Conservation (phyloP, 2,329 filamentous ascomycete species). For the Verticillium alfalfae region DNA sequence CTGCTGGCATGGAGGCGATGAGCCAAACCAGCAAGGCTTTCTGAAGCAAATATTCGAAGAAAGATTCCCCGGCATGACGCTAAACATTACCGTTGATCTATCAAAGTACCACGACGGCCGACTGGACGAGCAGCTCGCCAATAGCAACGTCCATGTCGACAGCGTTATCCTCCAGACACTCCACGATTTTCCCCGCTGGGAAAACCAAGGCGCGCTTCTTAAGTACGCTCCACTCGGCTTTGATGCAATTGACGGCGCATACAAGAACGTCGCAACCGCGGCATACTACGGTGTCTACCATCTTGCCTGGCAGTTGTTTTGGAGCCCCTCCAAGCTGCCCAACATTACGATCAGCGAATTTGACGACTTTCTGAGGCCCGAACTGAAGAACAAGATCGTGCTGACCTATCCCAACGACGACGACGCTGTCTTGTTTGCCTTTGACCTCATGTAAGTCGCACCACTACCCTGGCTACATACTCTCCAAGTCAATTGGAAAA, state of each 20-base stretch:
- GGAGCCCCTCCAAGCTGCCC: conserved; percentile 26
- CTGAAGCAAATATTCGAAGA: conserved; percentile 37
- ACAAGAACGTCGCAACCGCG: conserved; percentile 34
- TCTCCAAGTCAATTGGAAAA: background rate
- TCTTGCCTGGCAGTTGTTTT: conserved; percentile 29
- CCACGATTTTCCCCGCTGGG: conserved; percentile 48
- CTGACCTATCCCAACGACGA: conserved; percentile 54
- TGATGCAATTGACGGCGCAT: conserved; percentile 31
- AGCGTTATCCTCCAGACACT: conserved; percentile 43
- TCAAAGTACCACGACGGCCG: conserved; percentile 48
- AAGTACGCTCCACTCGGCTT: conserved; percentile 43
- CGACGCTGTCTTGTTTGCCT: conserved; percentile 47
- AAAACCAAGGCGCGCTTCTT: conserved; percentile 36
- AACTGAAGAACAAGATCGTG: conserved; percentile 47
- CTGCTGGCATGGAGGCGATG: conserved; percentile 43
- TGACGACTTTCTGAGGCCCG: conserved; percentile 37
- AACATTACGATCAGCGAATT: conserved; percentile 30
- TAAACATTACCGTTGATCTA: conserved; percentile 49
- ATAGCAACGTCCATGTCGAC: conserved; percentile 34
- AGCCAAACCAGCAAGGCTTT: conserved; percentile 27
- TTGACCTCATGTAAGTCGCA: conserved; percentile 37
- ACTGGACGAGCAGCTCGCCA: conserved; percentile 38
- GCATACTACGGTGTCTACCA: conserved; percentile 34
- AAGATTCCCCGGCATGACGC: conserved; percentile 41
- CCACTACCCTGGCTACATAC: background rate